phyloP scores from a whole-genome alignment of 306 rosid genomes.

The Amphicarpaea edgeworthii region DNA sequence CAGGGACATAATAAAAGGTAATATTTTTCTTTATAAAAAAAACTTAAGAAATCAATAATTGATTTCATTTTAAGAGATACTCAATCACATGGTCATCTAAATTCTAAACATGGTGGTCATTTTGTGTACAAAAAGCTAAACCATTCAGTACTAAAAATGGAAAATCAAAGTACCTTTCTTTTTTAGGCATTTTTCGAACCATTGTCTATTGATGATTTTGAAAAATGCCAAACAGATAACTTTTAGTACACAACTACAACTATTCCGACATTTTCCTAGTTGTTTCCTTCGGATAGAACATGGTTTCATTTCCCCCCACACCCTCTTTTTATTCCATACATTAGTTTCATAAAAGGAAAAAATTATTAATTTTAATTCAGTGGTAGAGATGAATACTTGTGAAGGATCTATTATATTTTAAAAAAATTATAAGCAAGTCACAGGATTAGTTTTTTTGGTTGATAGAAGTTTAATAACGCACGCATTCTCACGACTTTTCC shows the following conservation, averaged over 20 bases:
- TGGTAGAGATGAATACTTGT: too few species aligned
- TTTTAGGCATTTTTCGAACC: not conserved
- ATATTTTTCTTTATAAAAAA: not conserved
- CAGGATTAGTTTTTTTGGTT: too few species aligned
- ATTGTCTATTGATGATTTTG: not conserved
- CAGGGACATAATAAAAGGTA: not conserved
- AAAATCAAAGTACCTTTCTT: conserved; percentile 20
- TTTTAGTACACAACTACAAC: conserved; percentile 15
- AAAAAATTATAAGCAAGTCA: too few species aligned
- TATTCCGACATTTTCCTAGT: conserved; percentile 7
- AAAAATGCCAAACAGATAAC: not conserved
- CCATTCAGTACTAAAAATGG: conserved; percentile 14
- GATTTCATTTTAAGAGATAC: not conserved
- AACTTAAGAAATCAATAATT: not conserved
- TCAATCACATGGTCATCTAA: not conserved
- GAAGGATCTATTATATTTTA: too few species aligned
- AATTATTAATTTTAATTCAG: too few species aligned
- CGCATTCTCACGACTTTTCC: too few species aligned
- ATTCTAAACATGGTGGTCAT: not conserved
- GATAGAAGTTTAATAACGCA: too few species aligned
- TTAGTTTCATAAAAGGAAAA: too few species aligned
- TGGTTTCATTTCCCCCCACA: too few species aligned
- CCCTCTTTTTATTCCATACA: too few species aligned
- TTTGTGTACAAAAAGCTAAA: not conserved
- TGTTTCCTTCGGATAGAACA: not conserved